Percentiles rank a stretch among this genome's conserved stretches.
Evolutionary conservation across 2,329 filamentous ascomycete genomes (phyloP).

Genomic region (Colletotrichum cereale): DNA sequence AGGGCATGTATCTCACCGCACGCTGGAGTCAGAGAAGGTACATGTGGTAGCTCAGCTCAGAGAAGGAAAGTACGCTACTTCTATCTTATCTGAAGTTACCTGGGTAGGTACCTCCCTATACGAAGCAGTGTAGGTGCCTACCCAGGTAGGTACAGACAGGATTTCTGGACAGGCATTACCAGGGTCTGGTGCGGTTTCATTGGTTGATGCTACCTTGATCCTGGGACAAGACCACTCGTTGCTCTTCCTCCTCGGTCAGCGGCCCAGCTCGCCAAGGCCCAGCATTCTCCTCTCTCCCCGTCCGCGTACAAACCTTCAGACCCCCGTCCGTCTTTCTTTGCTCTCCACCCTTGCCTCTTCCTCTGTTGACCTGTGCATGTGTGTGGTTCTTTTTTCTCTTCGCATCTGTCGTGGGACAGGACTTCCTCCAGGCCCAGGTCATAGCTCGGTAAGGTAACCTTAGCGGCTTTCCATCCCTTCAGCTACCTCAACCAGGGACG

Average conservation of each 20-base stretch:
- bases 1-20: background rate
- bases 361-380: background rate
- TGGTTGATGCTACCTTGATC: conserved; percentile 8
- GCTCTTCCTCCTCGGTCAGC: conserved; percentile 8
- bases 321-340: conserved; percentile 14
- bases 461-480: background rate
- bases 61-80: background rate
- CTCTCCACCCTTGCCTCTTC: conserved; percentile 18
- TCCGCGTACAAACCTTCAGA: background rate
- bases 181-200: background rate
- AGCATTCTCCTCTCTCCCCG: background rate
- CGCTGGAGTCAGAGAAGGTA: background rate
- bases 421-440: background rate
- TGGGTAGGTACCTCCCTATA: background rate
- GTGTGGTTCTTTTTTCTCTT: background rate
- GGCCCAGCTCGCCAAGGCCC: background rate
- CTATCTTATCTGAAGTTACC: background rate
- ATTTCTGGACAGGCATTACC: background rate
- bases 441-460: background rate
- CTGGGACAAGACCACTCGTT: background rate
- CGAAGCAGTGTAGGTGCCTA: too few relatives aligned
- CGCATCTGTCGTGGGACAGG: background rate
- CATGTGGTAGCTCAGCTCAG: background rate
- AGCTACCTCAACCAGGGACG: conserved; percentile 1
- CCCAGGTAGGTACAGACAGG: background rate